Conservation (phyloP, 2,329 filamentous ascomycete genomes). For the Tolypocladium cylindrosporum region DNA sequence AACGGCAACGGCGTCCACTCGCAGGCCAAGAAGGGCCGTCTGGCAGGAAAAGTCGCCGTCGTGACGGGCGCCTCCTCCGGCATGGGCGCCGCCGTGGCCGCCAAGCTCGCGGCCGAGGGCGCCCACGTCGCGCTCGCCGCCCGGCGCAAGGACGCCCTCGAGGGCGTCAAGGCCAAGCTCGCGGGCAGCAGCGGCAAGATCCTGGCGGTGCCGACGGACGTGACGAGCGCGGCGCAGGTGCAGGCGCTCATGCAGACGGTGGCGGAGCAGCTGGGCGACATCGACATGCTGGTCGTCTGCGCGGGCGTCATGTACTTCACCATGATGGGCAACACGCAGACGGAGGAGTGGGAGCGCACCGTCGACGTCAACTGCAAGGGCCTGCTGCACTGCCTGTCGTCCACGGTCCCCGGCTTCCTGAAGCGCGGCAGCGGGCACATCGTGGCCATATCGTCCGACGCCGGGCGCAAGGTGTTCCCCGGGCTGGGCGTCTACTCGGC, state of each 20-base stretch:
- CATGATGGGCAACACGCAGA: conserved; percentile 69
- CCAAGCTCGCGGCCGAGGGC: conserved; percentile 59
- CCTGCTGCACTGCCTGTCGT: conserved; percentile 60
- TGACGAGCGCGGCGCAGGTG: conserved; percentile 57
- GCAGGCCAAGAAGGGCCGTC: conserved; percentile 37
- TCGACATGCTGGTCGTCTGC: conserved; percentile 72
- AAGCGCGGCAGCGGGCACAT: conserved; percentile 60
- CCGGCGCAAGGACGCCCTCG: conserved; percentile 58
- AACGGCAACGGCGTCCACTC: conserved; percentile 15
- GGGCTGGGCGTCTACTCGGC: conserved; percentile 75
- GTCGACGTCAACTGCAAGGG: conserved; percentile 85
- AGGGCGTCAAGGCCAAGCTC: conserved; percentile 54
- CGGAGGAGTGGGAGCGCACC: conserved; percentile 70
- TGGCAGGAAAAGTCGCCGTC: conserved; percentile 61
- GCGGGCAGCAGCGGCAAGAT: conserved; percentile 50
- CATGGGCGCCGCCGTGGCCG: conserved; percentile 66
- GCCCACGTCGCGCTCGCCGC: conserved; percentile 64
- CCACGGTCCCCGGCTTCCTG: conserved; percentile 63
- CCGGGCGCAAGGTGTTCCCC: conserved; percentile 72
- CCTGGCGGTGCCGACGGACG: conserved; percentile 60
- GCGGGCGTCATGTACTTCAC: conserved; percentile 86
- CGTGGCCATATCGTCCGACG: conserved; percentile 74
- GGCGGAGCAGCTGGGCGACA: conserved; percentile 52
- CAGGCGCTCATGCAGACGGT: conserved; percentile 53
- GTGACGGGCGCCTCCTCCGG: conserved; percentile 74